phyloP scores from a whole-genome alignment of 306 rosid species.

The Corylus avellana region DNA sequence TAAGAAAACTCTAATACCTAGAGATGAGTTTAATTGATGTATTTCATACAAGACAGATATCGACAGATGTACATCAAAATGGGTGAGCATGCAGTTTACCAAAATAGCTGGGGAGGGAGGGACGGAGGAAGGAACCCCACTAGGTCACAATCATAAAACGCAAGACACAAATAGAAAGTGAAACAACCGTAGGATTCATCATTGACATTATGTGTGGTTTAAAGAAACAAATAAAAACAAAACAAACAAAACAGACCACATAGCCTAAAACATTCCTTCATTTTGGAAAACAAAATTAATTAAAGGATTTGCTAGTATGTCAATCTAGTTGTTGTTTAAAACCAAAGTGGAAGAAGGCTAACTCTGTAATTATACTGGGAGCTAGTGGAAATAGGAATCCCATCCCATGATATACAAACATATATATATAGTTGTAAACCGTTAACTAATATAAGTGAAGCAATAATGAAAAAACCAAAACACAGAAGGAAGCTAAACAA shows the following conservation, averaged over 20 bases:
- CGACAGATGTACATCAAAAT: background rate
- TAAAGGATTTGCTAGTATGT: background rate
- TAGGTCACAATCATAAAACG: background rate
- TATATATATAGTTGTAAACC: background rate
- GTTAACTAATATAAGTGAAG: background rate
- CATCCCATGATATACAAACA: background rate
- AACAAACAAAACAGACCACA: background rate
- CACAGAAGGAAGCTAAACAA: background rate
- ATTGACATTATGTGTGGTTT: background rate
- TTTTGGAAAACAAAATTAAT: too few relatives aligned
- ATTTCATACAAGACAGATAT: background rate
- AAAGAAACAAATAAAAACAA: background rate
- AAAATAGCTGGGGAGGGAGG: too few relatives aligned
- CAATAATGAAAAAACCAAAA: background rate
- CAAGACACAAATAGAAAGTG: background rate
- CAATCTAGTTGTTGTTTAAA: background rate
- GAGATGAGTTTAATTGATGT: slow-evolving; percentile 56
- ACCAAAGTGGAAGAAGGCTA: background rate
- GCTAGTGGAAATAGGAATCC: background rate
- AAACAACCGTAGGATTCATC: background rate
- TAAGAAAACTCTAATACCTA: slow-evolving; percentile 38
- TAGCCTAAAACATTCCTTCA: too few relatives aligned
- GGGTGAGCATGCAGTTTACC: background rate
- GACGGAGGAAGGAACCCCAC: background rate
- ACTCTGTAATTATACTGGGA: background rate